A percentile compares a stretch with the other conserved stretches of the same genome.
These are phyloP conservation scores for Adansonia rubrostipa DNA, from an alignment of 441 rosid genomes.

Conservation along the genomic window DNA sequence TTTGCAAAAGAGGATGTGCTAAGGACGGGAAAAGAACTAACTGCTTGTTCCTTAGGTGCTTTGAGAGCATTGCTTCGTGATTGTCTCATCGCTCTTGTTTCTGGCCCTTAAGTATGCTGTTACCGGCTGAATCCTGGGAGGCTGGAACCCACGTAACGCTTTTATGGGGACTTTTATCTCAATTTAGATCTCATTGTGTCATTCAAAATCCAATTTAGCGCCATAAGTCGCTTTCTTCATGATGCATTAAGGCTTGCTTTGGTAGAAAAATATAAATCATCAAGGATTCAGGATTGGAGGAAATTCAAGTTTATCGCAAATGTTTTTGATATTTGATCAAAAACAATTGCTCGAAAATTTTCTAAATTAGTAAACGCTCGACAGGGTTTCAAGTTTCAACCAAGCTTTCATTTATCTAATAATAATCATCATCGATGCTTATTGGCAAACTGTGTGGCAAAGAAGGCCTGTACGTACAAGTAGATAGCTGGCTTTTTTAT, in stretches of 20 bases:
- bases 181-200: background rate
- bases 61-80: conserved; percentile 29
- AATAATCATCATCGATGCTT: too few species aligned
- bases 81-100: background rate
- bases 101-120: background rate
- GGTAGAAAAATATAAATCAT: background rate
- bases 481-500: too few species aligned
- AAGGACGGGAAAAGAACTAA: background rate
- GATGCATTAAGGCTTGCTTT: background rate
- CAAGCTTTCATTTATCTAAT: too few species aligned
- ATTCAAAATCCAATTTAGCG: background rate
- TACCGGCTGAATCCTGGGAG: background rate
- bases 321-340: too few species aligned
- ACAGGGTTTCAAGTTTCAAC: too few species aligned
- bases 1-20: background rate
- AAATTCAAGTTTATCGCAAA: too few species aligned
- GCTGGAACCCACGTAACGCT: background rate
- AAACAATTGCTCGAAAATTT: too few species aligned
- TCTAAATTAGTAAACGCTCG: too few species aligned
- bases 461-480: too few species aligned
- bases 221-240: background rate
- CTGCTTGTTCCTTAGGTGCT: conserved; percentile 23
- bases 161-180: background rate
- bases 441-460: too few species aligned
- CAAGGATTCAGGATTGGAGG: too few species aligned